Evolutionary conservation across 495 filamentous ascomycete species (phyloP).

Genomic region (Baudoinia panamericana): DNA sequence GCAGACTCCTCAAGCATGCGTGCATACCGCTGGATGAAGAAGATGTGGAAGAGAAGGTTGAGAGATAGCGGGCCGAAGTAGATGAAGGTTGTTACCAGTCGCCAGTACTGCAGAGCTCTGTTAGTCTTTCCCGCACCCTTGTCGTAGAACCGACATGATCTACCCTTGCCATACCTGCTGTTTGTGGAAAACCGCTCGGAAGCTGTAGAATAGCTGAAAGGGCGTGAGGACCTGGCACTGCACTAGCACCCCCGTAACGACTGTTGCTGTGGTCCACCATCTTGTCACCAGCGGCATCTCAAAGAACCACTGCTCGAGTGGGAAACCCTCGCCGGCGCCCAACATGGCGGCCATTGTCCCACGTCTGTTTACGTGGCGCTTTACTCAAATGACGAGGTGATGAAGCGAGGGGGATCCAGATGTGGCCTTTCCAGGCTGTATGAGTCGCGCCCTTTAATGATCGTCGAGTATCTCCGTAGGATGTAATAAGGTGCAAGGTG

Average conservation of each 20-base stretch:
- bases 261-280: conserved; percentile 90
- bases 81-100: conserved; percentile 82
- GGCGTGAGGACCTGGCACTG: conserved; percentile 84
- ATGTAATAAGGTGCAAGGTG: too few relatives aligned
- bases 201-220: conserved; percentile 95
- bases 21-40: conserved; percentile 95
- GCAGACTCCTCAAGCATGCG: conserved; percentile 90
- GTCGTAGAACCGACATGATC: too few relatives aligned
- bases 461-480: too few relatives aligned
- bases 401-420: too few relatives aligned
- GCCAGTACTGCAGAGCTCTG: conserved; percentile 64
- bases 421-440: too few relatives aligned
- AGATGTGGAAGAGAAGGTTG: conserved; percentile 95
- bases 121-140: too few relatives aligned
- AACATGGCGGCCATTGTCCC: conserved; percentile 54
- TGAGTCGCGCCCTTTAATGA: neutral
- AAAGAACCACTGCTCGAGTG: conserved; percentile 43
- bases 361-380: neutral
- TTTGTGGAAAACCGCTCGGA: conserved; percentile 77
- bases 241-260: conserved; percentile 76
- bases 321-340: conserved; percentile 35
- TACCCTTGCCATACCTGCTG: conserved; percentile 48
- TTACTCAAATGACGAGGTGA: too few relatives aligned
- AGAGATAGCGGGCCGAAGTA: conserved; percentile 93
- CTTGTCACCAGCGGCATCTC: conserved; percentile 93